These are phyloP conservation scores for Climacium dendroides DNA, from an alignment of 225 moss, liverwort and hornwort genomes.

Conservation along the genomic window DNA sequence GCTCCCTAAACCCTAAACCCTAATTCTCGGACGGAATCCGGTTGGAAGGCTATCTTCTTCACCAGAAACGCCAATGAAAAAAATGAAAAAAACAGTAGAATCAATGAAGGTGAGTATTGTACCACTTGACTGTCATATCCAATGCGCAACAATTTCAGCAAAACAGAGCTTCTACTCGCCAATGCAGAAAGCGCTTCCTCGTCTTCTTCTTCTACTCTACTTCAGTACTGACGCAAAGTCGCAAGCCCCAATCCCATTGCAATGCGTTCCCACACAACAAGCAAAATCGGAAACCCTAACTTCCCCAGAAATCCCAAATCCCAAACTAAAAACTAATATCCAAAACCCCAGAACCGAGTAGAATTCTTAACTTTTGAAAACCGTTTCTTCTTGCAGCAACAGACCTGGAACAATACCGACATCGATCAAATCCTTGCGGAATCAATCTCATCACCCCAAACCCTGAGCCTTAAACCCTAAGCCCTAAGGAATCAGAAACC, in stretches of 20 bases:
- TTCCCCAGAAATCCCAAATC: neutral
- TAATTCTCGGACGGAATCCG: neutral
- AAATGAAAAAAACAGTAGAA: neutral
- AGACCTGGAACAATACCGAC: neutral
- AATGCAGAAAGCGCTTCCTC: neutral
- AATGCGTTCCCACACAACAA: neutral
- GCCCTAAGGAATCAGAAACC: neutral
- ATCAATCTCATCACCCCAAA: neutral
- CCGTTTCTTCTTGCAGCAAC: neutral
- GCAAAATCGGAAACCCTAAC: neutral
- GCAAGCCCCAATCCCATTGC: neutral
- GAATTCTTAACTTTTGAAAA: neutral
- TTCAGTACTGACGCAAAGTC: neutral
- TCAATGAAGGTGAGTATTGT: neutral
- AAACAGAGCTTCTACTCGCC: neutral
- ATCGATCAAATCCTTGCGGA: neutral
- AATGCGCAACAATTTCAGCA: neutral
- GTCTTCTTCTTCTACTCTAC: neutral
- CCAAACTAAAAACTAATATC: too few species aligned
- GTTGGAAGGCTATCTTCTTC: neutral
- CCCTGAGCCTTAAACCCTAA: neutral
- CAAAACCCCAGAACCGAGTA: neutral
- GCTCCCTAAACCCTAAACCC: neutral
- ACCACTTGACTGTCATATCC: constrained; percentile 45
- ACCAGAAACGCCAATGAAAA: neutral